Evolutionary conservation across 805 yeast species (phyloP).

Genomic region (Saccharomycopsis oosterbeekiorum): DNA sequence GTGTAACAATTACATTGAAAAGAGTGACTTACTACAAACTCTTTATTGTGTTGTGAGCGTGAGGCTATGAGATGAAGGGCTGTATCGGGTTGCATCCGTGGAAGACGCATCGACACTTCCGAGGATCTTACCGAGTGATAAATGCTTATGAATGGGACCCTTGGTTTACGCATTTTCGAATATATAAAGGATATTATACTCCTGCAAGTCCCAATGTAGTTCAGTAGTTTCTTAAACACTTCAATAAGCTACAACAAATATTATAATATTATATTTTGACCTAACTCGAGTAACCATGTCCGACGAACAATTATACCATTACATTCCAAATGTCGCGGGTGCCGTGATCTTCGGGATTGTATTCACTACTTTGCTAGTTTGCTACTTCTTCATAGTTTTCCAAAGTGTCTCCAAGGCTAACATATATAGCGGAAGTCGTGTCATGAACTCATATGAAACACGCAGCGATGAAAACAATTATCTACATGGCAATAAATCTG

Average conservation of each 20-base stretch:
- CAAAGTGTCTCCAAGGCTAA: conserved; percentile 8
- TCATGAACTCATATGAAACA: neutral
- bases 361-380: conserved; percentile 11
- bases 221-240: no score
- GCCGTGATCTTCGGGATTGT: conserved; percentile 17
- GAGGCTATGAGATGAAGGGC: no score
- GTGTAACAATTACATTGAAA: no score
- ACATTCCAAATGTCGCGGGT: conserved; percentile 19
- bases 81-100: no score
- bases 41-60: no score
- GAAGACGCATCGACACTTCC: no score
- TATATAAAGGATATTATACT: no score
- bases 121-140: no score
- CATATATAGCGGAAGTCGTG: neutral
- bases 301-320: conserved; percentile 13
- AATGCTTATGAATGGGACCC: no score
- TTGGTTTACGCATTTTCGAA: no score
- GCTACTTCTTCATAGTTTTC: neutral
- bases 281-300: neutral
- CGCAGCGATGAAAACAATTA: neutral
- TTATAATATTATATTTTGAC: neutral
- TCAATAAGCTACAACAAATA: neutral
- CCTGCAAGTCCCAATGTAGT: no score
- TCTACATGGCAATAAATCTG: neutral
- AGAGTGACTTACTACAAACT: no score